phyloP scores from a whole-genome alignment of 345 rosid species.

The Hibiscus tridactylites region DNA sequence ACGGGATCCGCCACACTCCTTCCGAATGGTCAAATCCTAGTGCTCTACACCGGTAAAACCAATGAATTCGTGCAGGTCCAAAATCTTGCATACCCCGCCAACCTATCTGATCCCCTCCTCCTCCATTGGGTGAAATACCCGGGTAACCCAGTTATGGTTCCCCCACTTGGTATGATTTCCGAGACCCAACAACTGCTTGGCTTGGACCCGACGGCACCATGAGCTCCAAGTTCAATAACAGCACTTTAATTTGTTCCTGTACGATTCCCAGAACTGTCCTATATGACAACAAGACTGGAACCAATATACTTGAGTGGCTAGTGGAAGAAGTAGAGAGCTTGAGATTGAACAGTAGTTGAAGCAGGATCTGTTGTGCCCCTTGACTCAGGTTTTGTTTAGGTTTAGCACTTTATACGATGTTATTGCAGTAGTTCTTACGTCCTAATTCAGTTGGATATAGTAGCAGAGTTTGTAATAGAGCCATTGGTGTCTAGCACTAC shows the following conservation, averaged over 20 bases:
- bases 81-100: slow-evolving; percentile 76
- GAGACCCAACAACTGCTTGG: slow-evolving; percentile 95
- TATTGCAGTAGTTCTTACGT: background rate
- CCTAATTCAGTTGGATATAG: slow-evolving; percentile 42
- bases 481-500: slow-evolving; percentile 19
- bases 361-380: slow-evolving; percentile 58
- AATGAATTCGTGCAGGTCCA: slow-evolving; percentile 60
- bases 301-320: slow-evolving; percentile 74
- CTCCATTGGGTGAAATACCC: slow-evolving; percentile 65
- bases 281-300: slow-evolving; percentile 31
- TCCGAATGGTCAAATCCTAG: slow-evolving; percentile 47
- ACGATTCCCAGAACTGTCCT: slow-evolving; percentile 14
- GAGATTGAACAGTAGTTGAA: slow-evolving; percentile 42
- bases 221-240: slow-evolving; percentile 52
- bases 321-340: slow-evolving; percentile 76
- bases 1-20: slow-evolving; percentile 86
- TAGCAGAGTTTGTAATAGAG: slow-evolving; percentile 45
- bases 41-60: slow-evolving; percentile 83
- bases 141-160: slow-evolving; percentile 69
- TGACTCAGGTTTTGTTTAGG: slow-evolving; percentile 37
- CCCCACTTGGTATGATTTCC: slow-evolving; percentile 67
- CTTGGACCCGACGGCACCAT: slow-evolving; percentile 51
- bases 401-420: too few species aligned
- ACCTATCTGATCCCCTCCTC: slow-evolving; percentile 77
- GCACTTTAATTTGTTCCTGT: background rate